Evolutionary conservation across 306 rosid genomes (phyloP).

Genomic region (Rubus parviflorus): DNA sequence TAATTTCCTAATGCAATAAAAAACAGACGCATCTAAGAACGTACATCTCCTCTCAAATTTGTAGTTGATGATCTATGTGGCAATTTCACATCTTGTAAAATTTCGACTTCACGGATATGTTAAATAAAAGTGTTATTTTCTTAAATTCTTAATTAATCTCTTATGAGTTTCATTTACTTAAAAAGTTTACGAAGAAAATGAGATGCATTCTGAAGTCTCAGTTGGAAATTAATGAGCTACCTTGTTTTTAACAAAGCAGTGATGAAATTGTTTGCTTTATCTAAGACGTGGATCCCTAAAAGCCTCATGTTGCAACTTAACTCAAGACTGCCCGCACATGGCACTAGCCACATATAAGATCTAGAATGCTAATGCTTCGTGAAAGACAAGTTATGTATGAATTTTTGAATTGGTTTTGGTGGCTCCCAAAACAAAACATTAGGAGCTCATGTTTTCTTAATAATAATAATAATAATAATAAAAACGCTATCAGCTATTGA

Average conservation of each 20-base stretch:
- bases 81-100: background rate
- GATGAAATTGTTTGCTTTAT: background rate
- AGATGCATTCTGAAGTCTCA: background rate
- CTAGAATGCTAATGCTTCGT: background rate
- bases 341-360: background rate
- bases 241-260: background rate
- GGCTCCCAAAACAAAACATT: background rate
- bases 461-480: too few species aligned
- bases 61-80: background rate
- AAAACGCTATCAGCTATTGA: too few species aligned
- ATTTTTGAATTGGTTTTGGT: background rate
- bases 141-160: too few species aligned
- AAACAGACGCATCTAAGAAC: background rate
- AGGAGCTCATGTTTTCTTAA: too few species aligned
- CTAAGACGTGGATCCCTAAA: slow-evolving; percentile 1
- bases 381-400: background rate
- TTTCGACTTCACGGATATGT: too few species aligned
- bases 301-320: background rate
- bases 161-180: background rate
- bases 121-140: too few species aligned
- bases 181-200: too few species aligned
- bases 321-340: background rate
- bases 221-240: background rate
- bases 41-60: too few species aligned
- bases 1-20: background rate